A percentile compares a stretch with the other conserved stretches of the same genome.
Evolutionary conservation across 2,329 filamentous ascomycete genomes (phyloP).

Genomic region (Trichoderma brevicompactum): DNA sequence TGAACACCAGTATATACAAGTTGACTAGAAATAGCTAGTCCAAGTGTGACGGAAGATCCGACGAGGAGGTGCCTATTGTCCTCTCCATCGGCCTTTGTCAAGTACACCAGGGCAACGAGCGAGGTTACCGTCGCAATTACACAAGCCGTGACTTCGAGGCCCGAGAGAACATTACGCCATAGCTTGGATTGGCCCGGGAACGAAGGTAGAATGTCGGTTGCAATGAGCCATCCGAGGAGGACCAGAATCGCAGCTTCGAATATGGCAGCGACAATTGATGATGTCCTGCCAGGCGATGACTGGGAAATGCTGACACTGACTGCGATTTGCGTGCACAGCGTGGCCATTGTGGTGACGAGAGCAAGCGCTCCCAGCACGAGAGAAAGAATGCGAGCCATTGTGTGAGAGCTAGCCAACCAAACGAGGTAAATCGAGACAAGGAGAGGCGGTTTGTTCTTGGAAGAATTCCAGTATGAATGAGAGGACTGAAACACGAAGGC

Average conservation of each 20-base stretch:
- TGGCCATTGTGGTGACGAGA: constrained; percentile 31
- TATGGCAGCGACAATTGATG: constrained; percentile 37
- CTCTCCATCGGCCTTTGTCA: constrained; percentile 35
- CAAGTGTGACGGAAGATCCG: constrained; percentile 51
- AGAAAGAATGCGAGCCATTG: constrained; percentile 20
- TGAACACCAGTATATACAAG: constrained; percentile 53
- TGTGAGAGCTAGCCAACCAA: not conserved
- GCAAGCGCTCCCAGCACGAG: constrained; percentile 29
- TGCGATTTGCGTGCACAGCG: constrained; percentile 33
- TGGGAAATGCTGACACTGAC: constrained; percentile 26
- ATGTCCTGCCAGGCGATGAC: constrained; percentile 25
- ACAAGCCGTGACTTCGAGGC: constrained; percentile 46
- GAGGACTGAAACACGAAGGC: constrained; percentile 17
- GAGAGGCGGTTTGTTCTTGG: constrained; percentile 7
- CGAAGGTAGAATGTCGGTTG: constrained; percentile 40
- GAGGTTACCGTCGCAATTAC: constrained; percentile 52
- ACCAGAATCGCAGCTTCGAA: constrained; percentile 39
- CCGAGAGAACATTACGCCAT: constrained; percentile 37
- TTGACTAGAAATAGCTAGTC: constrained; percentile 52
- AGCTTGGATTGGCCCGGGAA: constrained; percentile 35
- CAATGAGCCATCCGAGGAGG: constrained; percentile 38
- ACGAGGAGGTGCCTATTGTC: constrained; percentile 43
- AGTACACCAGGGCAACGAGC: constrained; percentile 49
- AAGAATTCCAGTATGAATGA: constrained; percentile 18
- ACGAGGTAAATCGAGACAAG: constrained; percentile 6